Percentiles rank a stretch among this genome's conserved stretches.
These are phyloP conservation scores for Fusarium luffae DNA, from an alignment of 2,329 filamentous ascomycete species.

Conservation along the genomic window DNA sequence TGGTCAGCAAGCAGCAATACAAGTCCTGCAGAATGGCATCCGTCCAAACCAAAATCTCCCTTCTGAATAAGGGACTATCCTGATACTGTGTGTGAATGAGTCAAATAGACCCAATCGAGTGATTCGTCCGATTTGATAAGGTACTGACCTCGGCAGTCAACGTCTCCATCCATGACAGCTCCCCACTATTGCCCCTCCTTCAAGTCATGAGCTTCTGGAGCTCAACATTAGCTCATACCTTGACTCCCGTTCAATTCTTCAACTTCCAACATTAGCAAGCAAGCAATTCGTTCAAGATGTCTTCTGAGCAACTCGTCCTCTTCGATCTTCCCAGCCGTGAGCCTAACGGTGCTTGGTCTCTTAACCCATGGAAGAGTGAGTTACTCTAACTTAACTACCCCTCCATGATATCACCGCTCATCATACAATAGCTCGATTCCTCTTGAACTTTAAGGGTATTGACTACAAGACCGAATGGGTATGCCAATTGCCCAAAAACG, in stretches of 20 bases:
- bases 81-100: background rate
- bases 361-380: slow-evolving; percentile 78
- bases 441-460: slow-evolving; percentile 74
- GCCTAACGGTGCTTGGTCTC: slow-evolving; percentile 66
- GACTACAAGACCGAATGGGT: slow-evolving; percentile 76
- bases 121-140: background rate
- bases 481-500: background rate
- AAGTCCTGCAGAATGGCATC: background rate
- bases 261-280: background rate
- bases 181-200: slow-evolving; percentile 34
- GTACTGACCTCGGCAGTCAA: background rate
- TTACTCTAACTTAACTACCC: background rate
- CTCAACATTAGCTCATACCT: background rate
- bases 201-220: slow-evolving; percentile 7
- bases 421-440: slow-evolving; percentile 65
- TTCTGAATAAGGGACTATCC: background rate
- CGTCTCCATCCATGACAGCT: slow-evolving; percentile 1
- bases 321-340: slow-evolving; percentile 71
- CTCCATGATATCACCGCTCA: slow-evolving; percentile 7
- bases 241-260: background rate
- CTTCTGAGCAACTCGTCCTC: slow-evolving; percentile 59
- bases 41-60: no score
- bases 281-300: slow-evolving; percentile 37
- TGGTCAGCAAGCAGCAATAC: background rate
- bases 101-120: background rate